A percentile compares a stretch with the other conserved stretches of the same genome.
Evolutionary conservation across 2,329 filamentous ascomycete genomes (phyloP).

Genomic region (Epichloe typhina): DNA sequence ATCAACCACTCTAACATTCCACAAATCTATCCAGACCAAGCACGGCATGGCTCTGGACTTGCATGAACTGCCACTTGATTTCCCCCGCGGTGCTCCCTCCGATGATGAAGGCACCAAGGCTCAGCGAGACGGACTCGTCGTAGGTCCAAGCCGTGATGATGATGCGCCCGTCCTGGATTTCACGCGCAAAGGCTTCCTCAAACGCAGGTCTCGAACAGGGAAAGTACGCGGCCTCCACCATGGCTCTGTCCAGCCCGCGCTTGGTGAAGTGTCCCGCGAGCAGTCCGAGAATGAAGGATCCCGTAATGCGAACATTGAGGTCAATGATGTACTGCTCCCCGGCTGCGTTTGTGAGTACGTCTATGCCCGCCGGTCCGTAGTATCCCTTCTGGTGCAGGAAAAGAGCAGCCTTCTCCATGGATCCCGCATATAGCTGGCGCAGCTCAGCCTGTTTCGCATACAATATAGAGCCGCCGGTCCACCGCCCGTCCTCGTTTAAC

Average conservation of each 20-base stretch:
- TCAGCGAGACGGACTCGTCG: constrained; percentile 1
- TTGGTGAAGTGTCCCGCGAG: constrained; percentile 2
- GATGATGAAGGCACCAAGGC: constrained; percentile 2
- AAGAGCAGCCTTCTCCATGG: no score
- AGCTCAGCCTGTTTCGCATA: no score
- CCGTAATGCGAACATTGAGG: constrained; percentile 4
- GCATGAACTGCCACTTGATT: neutral
- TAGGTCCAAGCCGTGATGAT: constrained; percentile 4
- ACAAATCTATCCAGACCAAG: neutral
- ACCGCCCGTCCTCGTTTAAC: no score
- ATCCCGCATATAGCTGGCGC: no score
- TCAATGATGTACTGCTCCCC: constrained; percentile 4
- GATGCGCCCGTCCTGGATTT: constrained; percentile 1
- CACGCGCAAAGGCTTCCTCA: constrained; percentile 1
- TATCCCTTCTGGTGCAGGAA: constrained; percentile 1
- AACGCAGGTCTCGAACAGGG: constrained; percentile 1
- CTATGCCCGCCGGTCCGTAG: constrained; percentile 4
- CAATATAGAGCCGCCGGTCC: no score
- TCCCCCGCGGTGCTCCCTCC: constrained; percentile 1
- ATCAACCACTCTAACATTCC: no score
- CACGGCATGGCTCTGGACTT: neutral
- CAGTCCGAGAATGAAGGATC: neutral
- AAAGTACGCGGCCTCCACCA: constrained; percentile 1
- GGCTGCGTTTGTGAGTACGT: neutral
- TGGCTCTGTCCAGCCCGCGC: constrained; percentile 1